These are phyloP conservation scores for Argentina anserina DNA, from an alignment of 306 rosid genomes.

Conservation along the genomic window DNA sequence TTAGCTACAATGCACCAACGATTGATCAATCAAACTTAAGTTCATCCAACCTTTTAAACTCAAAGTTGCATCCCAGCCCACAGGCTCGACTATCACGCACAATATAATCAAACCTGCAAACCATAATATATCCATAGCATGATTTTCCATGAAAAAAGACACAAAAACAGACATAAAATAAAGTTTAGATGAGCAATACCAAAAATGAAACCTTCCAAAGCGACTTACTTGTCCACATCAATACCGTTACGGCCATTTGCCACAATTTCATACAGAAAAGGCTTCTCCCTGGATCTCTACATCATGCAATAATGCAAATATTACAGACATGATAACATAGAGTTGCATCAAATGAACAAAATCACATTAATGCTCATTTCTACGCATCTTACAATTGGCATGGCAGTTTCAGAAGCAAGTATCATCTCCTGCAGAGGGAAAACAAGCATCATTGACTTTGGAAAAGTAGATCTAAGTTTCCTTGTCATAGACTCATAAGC, in stretches of 20 bases:
- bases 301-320: neutral
- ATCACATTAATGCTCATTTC: neutral
- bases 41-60: slow-evolving; percentile 60
- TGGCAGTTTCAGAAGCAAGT: slow-evolving; percentile 63
- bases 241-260: slow-evolving; percentile 98
- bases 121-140: slow-evolving; percentile 26
- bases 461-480: slow-evolving; percentile 12
- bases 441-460: slow-evolving; percentile 14
- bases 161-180: slow-evolving; percentile 6
- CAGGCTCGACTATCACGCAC: slow-evolving; percentile 88
- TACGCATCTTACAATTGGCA: slow-evolving; percentile 47
- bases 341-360: slow-evolving; percentile 4
- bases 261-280: slow-evolving; percentile 87
- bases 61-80: slow-evolving; percentile 88
- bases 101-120: slow-evolving; percentile 86
- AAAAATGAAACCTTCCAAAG: neutral
- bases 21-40: neutral
- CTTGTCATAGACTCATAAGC: neutral
- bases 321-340: neutral
- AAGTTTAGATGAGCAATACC: slow-evolving; percentile 7
- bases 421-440: slow-evolving; percentile 74
- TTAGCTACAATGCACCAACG: neutral
- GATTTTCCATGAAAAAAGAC: slow-evolving; percentile 12
- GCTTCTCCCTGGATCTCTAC: slow-evolving; percentile 71
- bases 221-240: slow-evolving; percentile 92